Evolutionary conservation across 2,329 filamentous ascomycete genomes (phyloP), one percentile per base, ranked within the genome.

Genomic region (Cercospora sp.): DNA sequence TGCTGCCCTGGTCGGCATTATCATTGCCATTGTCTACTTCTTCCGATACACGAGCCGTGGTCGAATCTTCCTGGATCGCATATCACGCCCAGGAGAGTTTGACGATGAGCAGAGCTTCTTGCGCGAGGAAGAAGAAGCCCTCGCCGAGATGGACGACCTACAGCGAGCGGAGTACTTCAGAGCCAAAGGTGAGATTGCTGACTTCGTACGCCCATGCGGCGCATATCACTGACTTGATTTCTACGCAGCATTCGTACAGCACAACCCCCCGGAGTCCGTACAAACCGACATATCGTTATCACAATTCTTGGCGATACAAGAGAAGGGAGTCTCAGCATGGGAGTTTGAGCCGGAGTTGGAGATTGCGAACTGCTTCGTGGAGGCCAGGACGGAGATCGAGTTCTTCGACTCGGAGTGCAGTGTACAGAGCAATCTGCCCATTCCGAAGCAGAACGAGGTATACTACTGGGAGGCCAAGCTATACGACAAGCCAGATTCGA

Each of bases 381-480:
- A 99, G 81, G 94, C 84, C 48, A 89, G 95, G 72, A 99, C 95
- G 10, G 95, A 99, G 80, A 97, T 99, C 71, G 95, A 99, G 79
- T 99, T 99, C 82, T 99, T 96, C 77, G 95, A 99, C 80, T 95
- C 93, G 2, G 95, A 96, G 79, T 98, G 94, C 83, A 96, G 94
- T 74, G 95, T 98, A 70, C 93, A 97, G 84, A 96, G 91, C 84
- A 99, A 99, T 76, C 81, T 99, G 48, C 95, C 95, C 0, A 93
- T 99, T 7, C 95, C 95, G 13, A 99, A 99, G 78, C 95, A 99
- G 78, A 99, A 99, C 77, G 95, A 99, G 77, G 94, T 98, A 10
- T 99, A 99, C 80, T 99, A 99, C 81, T 99, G 95, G 95, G 95
- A 99, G 80, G 92, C 94, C 65, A 99, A 99, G 84, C 91, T 99